Base-by-base conservation (phyloP, 2,329 filamentous ascomycete genomes). In the Neoarthrinium moseri region DNA sequence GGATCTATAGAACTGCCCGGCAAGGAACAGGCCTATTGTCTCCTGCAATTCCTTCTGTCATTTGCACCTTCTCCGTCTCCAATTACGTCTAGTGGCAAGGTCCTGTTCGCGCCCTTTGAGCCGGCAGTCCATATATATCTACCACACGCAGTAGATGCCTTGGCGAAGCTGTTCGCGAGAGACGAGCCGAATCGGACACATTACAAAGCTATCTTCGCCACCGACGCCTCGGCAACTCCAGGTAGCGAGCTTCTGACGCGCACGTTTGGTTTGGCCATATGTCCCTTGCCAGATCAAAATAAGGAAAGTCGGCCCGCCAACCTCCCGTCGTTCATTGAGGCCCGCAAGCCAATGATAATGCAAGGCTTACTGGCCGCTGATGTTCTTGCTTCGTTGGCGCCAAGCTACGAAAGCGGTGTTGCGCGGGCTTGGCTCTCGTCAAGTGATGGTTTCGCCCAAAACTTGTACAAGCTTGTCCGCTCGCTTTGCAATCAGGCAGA, bases 311-410 rank as follows among this genome's bases (percentile, higher is more conserved):
- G 83, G 29, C 77, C 80, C 13, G 74, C 79, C 2, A 78, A 79
- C 48, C 64, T 85, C 21, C 69, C 87, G 1, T 79, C 83, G 0
- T 77, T 91, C 5, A 80, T 94, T 5, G 91, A 96, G 62, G 83
- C 81, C 4, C 84, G 94, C 46, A 96, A 95, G 66, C 87, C 94
- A 1, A 86, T 90, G 58, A 71, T 99, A 10, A 94, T 95, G 78
- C 94, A 99, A 68, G 91, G 91, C 2, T 81, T 97, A 57, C 75
- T 97, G 5, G 88, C 91, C 1, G 91, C 90, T 1, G 91, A 97
- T 55, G 95, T 97, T 42, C 71, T 97, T 3, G 83, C 90, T 0
- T 84, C 84, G 8, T 74, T 96, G 11, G 81, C 83, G 3, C 86
- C 86, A 3, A 78, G 79, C 4, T 76, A 81, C n/a, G 90, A 95